Percentiles rank a stretch among this genome's conserved stretches.
Conservation (phyloP, 2,329 filamentous ascomycete species). For the Cladosporium sp. region DNA sequence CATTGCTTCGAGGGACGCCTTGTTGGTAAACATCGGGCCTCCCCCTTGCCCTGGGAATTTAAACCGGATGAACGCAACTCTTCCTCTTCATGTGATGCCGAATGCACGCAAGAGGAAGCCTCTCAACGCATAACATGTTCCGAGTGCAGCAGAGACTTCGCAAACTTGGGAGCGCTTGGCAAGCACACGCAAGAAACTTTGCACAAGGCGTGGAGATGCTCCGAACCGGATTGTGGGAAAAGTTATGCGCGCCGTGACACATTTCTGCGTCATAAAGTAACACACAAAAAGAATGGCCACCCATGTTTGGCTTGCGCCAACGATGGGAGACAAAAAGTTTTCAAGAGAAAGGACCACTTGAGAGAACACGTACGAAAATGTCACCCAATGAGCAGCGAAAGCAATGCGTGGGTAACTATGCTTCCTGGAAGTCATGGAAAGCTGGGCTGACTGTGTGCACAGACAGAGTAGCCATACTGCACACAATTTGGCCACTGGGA, state of each 20-base stretch:
- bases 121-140: neutral
- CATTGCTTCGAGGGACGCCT: too few species aligned
- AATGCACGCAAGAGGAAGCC: neutral
- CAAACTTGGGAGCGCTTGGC: neutral
- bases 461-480: neutral
- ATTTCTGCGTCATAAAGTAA: neutral
- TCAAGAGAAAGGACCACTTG: conserved; percentile 2
- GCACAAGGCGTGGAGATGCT: conserved; percentile 6
- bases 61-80: too few species aligned
- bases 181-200: neutral
- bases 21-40: too few species aligned
- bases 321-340: neutral
- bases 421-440: neutral
- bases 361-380: conserved; percentile 2
- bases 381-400: neutral
- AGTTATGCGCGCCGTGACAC: neutral
- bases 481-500: neutral
- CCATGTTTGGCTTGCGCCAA: neutral
- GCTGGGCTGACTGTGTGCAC: neutral
- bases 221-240: neutral
- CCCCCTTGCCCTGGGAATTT: too few species aligned
- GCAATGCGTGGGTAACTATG: neutral
- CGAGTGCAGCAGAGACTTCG: neutral
- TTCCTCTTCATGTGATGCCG: too few species aligned
- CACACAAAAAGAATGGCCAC: neutral